Base-by-base conservation (phyloP, 1,139 yeast genomes). In the Yamadazyma siamensis region DNA sequence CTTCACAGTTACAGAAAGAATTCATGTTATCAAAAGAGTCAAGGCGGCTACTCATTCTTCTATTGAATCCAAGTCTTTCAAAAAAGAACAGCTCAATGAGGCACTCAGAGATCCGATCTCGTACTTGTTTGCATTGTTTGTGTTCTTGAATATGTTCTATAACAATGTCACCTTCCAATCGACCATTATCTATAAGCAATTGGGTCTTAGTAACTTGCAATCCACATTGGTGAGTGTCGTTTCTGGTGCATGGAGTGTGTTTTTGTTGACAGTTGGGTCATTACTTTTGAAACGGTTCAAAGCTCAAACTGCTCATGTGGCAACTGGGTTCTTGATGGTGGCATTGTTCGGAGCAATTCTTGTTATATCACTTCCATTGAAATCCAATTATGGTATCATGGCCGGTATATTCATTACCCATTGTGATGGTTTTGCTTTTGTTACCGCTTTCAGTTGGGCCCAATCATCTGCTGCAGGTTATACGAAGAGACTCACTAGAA, bases 1-100 rank as follows among this genome's bases (percentile, higher is more conserved):
- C 39, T 47, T 69, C 27, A 49, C 47, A 28, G 65, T 56, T 11
- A 57, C 61, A 15, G 75, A 72, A 40, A 58, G 50, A 32, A 39
- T 54, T 26, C 43, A 46, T 32, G 46, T 41, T 24, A 43, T 56
- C 10, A 42, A 57, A 1, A 41, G 36, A 19, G 56, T 55, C 29
- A 47, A 49, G 31, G 54, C 48, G 38, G 20, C 7, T 8, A 8
- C 20, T 8, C 7, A 18, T 8, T 7, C 20, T 8, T 59, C 60
- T 30, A 36, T 54, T 19, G 46, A 49, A 31, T 52, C 52, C 14
- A 37, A 39, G 19, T 32, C 36, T 12, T 52, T 49, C 38, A 45
- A 46, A 30, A 36, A 35, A 29, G 22, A 36, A 22, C 61, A 56
- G 35, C 46, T 41, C 5, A 13, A 32, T 2, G 62, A 57, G 38